A percentile compares a stretch with the other conserved stretches of the same genome.
Conservation (phyloP, 2,329 filamentous ascomycete species). For the Epichloe coenophiala region DNA sequence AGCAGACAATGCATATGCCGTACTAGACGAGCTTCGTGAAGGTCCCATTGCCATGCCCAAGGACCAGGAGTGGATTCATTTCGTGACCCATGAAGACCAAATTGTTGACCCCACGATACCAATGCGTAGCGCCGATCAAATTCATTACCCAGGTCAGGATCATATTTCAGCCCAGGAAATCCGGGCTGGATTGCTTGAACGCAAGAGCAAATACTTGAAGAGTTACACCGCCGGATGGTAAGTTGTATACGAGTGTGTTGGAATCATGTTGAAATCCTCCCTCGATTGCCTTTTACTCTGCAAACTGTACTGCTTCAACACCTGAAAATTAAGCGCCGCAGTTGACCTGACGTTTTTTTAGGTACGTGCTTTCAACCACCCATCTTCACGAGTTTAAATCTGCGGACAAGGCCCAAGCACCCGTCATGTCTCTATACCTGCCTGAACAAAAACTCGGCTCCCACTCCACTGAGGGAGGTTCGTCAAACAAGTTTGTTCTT, state of each 20-base stretch:
- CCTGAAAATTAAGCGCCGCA: conserved; percentile 4
- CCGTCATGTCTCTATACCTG: conserved; percentile 91
- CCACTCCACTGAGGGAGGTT: conserved; percentile 68
- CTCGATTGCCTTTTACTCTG: not conserved
- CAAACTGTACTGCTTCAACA: not conserved
- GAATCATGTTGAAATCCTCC: not conserved
- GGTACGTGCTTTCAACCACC: conserved; percentile 91
- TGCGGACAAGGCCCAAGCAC: conserved; percentile 81
- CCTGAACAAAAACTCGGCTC: conserved; percentile 92
- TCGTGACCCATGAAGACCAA: conserved; percentile 68
- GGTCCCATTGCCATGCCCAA: conserved; percentile 89
- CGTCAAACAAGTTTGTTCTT: conserved; percentile 94
- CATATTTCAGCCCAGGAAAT: conserved; percentile 75
- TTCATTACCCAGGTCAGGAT: conserved; percentile 82
- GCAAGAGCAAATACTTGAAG: conserved; percentile 98
- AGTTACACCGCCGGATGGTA: conserved; percentile 94
- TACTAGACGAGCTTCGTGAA: conserved; percentile 67
- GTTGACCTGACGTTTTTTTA: conserved; percentile 20
- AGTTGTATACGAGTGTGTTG: conserved; percentile 17
- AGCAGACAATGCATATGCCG: conserved; percentile 64
- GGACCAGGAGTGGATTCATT: conserved; percentile 78
- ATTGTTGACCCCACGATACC: conserved; percentile 78
- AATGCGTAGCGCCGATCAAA: conserved; percentile 63
- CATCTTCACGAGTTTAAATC: conserved; percentile 98
- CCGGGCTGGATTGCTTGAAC: conserved; percentile 78